Evolutionary conservation across 768 basidiomycete species (phyloP), one percentile per base, ranked within the genome.

Genomic region (Coprinellus micaceus): DNA sequence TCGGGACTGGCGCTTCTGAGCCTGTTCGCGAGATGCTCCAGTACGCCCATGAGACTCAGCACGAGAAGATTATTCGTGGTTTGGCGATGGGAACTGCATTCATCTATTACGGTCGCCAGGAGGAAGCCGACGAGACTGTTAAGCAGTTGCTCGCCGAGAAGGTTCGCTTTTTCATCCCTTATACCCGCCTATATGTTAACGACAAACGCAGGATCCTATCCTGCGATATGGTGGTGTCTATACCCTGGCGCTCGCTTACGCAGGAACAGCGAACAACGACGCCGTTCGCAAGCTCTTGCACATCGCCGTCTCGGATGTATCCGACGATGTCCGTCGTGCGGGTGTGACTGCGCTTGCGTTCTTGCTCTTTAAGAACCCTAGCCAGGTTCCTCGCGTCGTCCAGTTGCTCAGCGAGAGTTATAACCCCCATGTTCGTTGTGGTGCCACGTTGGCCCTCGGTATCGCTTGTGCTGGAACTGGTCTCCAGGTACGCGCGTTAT

Each of bases 51-150:
- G 97, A 99, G 68, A 99, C 97, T 1, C 94, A 97, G 66, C 97
- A 98, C 67, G 97, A 99, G 77, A 99, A 98, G 77, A 98, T 98
- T 66, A 98, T 98, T 54, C 88, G 97, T 44, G 94, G 94, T 61
- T 80, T 99, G 53, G 91, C 95, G 6, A 81, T 99, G 63, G 96
- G 96, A 21, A 78, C 94, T 43, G 92, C 93, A 2, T 92, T 98
- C 69, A 82, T 98, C 57, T 92, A 83, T 72, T 98, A 96, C 60
- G 94, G 91, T 39, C 82, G 88, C 49, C 92, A 95, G 71, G 97
- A 98, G 67, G 85, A 93, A 63, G 96, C 97, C 7, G 88, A 98
- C 60, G 75, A 77, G n/a, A 88, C 89, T 1, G 85, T 96, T 58
- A 86, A 86, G 64, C 70, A 77, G 45, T 72, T 98, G 28, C 74